A percentile compares a stretch with the other conserved stretches of the same genome.
Evolutionary conservation across 2,329 filamentous ascomycete genomes (phyloP).

Genomic region (Aspergillus tubingensis): DNA sequence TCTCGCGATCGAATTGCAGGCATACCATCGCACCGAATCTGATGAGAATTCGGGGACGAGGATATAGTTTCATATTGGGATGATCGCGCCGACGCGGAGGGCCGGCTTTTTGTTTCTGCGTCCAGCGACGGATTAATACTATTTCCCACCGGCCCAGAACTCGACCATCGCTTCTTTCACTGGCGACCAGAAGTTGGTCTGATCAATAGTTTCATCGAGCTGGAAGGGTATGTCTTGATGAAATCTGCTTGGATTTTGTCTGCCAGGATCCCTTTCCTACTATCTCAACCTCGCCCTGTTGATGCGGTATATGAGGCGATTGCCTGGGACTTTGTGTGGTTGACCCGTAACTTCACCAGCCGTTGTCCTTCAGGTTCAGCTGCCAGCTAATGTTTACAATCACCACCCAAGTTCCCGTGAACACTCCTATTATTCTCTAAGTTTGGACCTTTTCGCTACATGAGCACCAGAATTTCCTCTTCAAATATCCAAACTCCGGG

Average conservation of each 20-base stretch:
- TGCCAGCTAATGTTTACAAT: neutral
- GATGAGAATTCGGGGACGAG: slow-evolving; percentile 18
- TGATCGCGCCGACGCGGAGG: slow-evolving; percentile 39
- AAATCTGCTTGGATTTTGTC: neutral
- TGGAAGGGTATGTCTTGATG: neutral
- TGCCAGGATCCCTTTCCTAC: neutral
- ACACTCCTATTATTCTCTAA: neutral
- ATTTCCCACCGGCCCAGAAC: slow-evolving; percentile 37
- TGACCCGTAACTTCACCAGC: neutral
- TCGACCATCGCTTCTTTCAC: slow-evolving; percentile 16
- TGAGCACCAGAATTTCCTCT: neutral
- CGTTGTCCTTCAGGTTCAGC: neutral
- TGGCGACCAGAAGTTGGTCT: neutral
- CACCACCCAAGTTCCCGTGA: neutral
- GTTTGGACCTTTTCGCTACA: neutral
- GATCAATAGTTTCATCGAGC: neutral
- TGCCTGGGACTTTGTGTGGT: slow-evolving; percentile 12
- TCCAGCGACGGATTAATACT: slow-evolving; percentile 45
- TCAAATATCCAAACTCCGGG: neutral
- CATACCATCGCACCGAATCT: slow-evolving; percentile 18
- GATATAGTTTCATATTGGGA: slow-evolving; percentile 34
- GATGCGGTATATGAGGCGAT: slow-evolving; percentile 16
- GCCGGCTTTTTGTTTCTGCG: slow-evolving; percentile 47
- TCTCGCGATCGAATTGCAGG: slow-evolving; percentile 25
- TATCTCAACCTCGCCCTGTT: slow-evolving; percentile 4